phyloP scores from a whole-genome alignment of 2,329 filamentous ascomycete species.

The Diaporthe sp. region DNA sequence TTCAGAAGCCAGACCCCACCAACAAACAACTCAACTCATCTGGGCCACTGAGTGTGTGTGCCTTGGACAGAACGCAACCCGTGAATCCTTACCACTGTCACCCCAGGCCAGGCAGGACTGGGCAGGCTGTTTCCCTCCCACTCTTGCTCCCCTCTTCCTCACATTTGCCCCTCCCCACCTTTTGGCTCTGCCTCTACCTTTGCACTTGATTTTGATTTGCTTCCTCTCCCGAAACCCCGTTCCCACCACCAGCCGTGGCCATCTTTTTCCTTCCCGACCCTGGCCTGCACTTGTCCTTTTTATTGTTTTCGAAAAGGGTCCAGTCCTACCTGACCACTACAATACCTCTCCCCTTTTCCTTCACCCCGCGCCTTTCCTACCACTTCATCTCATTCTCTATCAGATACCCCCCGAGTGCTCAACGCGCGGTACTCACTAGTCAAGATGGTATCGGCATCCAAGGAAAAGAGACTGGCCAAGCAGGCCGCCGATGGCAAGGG shows the following conservation, averaged over 20 bases:
- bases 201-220: slow-evolving; percentile 22
- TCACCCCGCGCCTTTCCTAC: background rate
- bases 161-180: slow-evolving; percentile 21
- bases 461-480: slow-evolving; percentile 79
- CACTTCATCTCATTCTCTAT: background rate
- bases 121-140: background rate
- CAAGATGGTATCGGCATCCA: slow-evolving; percentile 77
- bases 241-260: slow-evolving; percentile 8
- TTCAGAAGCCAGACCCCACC: slow-evolving; percentile 36
- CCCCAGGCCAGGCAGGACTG: background rate
- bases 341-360: background rate
- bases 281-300: slow-evolving; percentile 6
- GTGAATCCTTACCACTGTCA: background rate
- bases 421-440: slow-evolving; percentile 12
- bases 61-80: slow-evolving; percentile 3
- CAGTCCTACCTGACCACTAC: slow-evolving; percentile 27
- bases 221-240: slow-evolving; percentile 19
- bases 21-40: slow-evolving; percentile 4
- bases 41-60: too few species aligned
- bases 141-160: slow-evolving; percentile 7
- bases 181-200: background rate
- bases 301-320: slow-evolving; percentile 32
- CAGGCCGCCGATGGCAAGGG: slow-evolving; percentile 80
- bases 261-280: slow-evolving; percentile 27
- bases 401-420: slow-evolving; percentile 12